Evolutionary conservation across 2,329 filamentous ascomycete species (phyloP), one percentile per base, ranked within the genome.

Genomic region (Colletotrichum sp.): DNA sequence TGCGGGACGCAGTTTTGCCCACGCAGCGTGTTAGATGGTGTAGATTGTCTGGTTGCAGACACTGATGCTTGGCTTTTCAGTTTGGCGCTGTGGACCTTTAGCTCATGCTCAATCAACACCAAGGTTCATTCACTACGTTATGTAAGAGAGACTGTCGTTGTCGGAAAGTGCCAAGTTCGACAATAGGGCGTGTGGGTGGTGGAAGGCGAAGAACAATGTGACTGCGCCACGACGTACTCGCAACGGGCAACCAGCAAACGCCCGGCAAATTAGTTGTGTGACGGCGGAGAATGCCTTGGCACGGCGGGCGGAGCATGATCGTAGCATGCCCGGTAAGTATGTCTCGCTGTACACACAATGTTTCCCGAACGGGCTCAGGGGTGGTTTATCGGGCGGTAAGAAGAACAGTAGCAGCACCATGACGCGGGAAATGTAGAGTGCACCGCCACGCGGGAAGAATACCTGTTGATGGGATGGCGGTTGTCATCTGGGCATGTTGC

Each of bases 211-310:
- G n/a, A 22, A 30, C n/a, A 27, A 59, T 27, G 39, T n/a, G 34
- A 22, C 73, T 75, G 70, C 73, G 73, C 73, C 73, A 73, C 73
- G 48, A 59, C 64, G 19, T 59, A 22, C 13, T 68, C 70, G 44
- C 73, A 44, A 65, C 32, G 60, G 34, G 9, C 15, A 36, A 15
- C 22, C 4, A 48, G 15, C 27, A 34, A 61, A 32, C 68, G 69
- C 73, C 63, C 69, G 32, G 32, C 27, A 11, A 15, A 19, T 28
- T 72, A 34, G 48, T 27, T n/a, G 36, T 48, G 44, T 61, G 28
- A 36, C 28, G 15, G 28, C 5, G 30, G 36, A 36, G 34, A n/a
- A 8, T 15, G n/a, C 7, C 55, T 68, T 39, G 68, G 72, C 55
- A n/a, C 19, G n/a, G 52, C 30, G 72, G 72, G 68, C 63, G 72